Conservation (phyloP, 352 stramenopile genomes). For the Globisporangium takayamanum region DNA sequence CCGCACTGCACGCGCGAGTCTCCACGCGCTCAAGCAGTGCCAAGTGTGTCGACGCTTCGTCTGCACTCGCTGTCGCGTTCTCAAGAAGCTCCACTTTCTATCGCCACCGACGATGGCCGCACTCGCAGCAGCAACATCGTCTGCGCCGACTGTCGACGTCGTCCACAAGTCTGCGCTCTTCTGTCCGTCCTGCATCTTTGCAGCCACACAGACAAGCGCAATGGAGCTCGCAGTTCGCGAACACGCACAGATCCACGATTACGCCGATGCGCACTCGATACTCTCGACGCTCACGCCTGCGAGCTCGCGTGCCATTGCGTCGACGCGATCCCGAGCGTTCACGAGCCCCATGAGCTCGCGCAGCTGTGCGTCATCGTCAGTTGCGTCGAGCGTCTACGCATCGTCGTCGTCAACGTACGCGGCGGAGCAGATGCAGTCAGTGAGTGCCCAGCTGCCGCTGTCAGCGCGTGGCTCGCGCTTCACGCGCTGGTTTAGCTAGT, state of each 20-base stretch:
- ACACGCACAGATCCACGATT: slow-evolving; percentile 12
- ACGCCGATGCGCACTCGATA: slow-evolving; percentile 3
- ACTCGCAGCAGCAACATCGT: too few species aligned
- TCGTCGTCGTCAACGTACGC: too few species aligned
- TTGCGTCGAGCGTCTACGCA: neutral
- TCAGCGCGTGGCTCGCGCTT: too few species aligned
- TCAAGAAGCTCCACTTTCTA: slow-evolving; percentile 14
- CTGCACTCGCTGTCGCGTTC: slow-evolving; percentile 2
- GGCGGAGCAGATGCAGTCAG: neutral
- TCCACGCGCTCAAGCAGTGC: too few species aligned
- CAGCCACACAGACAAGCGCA: slow-evolving; percentile 16
- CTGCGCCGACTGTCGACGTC: neutral
- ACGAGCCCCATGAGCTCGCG: neutral
- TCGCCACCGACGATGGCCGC: neutral
- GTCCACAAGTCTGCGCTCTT: slow-evolving; percentile 18
- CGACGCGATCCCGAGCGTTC: neutral
- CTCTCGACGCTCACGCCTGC: neutral
- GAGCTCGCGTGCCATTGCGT: neutral
- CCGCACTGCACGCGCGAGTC: too few species aligned
- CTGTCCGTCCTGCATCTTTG: slow-evolving; percentile 24
- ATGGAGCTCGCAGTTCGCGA: slow-evolving; percentile 23
- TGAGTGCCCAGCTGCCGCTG: too few species aligned
- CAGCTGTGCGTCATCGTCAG: neutral
- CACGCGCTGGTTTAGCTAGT: too few species aligned
- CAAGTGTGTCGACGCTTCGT: too few species aligned